Evolutionary conservation across 2,329 filamentous ascomycete genomes (phyloP), one percentile per base, ranked within the genome.

Genomic region (Colletotrichum abscissum): DNA sequence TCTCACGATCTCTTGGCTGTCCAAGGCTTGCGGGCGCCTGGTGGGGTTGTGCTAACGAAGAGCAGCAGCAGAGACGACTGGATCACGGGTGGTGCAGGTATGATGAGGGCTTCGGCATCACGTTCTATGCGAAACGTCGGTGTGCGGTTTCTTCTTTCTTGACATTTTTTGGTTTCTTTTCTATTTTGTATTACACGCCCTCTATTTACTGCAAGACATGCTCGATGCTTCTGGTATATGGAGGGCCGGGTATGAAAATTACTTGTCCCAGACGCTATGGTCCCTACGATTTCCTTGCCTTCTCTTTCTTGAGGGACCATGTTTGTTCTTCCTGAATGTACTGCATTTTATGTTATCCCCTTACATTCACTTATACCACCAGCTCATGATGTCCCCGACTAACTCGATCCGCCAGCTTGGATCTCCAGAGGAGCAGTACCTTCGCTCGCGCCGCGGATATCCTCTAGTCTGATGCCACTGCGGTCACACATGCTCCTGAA

Each of bases 401-500:
- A 75, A 14, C 56, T 68, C 49, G 59, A 57, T 52, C 63, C 73
- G 52, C 38, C 69, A 62, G 63, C 52, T 67, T 60, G 64, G 75
- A 57, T 28, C 28, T 54, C 54, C 12, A 33, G 22, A 3, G 76
- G 14, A 5, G 76, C 77, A 71, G 84, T 67, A 70, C 80, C 83
- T 26, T 82, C 82, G 75, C 77, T 82, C 7, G 88, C 88, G 0
- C 78, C 80, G 14, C 78, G 76, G n/a, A 91, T 89, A 73, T 91
- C 89, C 76, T 89, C 88, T 0, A 81, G 77, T 12, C 88, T 81
- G 67, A 98, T 97, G 1, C 94, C 94, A 79, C 94, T 95, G 63
- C 94, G 87, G 57, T 97, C 94, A 80, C 95, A 98, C 95, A 98
- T 98, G 46, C 92, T 87, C 76, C 93, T 88, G 82, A 98, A 98